Evolutionary conservation across 1,139 yeast species (phyloP).

Genomic region (Meyerozyma guilliermondii): DNA sequence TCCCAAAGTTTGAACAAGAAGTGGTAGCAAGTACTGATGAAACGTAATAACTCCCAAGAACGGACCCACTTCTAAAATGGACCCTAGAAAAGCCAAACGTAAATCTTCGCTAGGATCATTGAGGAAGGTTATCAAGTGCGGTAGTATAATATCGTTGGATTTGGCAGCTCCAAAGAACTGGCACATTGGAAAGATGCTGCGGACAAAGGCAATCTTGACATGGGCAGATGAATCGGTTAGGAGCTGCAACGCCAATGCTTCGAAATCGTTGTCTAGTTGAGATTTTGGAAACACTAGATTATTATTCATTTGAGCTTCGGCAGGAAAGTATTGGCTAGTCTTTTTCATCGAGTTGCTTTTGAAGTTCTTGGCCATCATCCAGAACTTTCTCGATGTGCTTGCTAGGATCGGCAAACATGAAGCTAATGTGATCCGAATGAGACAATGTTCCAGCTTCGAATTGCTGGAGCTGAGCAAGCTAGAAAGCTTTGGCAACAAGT

Average conservation of each 20-base stretch:
- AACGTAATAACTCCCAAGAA: slow-evolving; percentile 77
- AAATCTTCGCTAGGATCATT: slow-evolving; percentile 73
- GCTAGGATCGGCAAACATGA: slow-evolving; percentile 69
- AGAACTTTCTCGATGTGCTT: slow-evolving; percentile 54
- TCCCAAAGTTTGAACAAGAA: slow-evolving; percentile 72
- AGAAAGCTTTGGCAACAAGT: slow-evolving; percentile 67
- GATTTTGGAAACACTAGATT: slow-evolving; percentile 23
- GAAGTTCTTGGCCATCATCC: slow-evolving; percentile 59
- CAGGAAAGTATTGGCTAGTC: slow-evolving; percentile 1
- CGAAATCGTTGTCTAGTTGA: slow-evolving; percentile 44
- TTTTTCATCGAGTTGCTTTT: slow-evolving; percentile 26
- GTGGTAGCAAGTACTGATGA: slow-evolving; percentile 83
- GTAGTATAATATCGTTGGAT: slow-evolving; percentile 80
- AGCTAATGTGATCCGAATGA: slow-evolving; percentile 67
- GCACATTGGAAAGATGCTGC: slow-evolving; percentile 70
- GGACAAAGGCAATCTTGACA: slow-evolving; percentile 67
- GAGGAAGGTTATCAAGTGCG: slow-evolving; percentile 86
- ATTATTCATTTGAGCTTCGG: slow-evolving; percentile 8
- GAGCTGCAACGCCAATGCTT: slow-evolving; percentile 56
- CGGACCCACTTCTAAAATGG: slow-evolving; percentile 75
- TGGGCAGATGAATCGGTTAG: slow-evolving; percentile 64
- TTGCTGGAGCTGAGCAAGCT: slow-evolving; percentile 29
- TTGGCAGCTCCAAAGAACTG: slow-evolving; percentile 80
- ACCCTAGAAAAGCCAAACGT: slow-evolving; percentile 64
- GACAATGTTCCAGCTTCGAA: slow-evolving; percentile 23